Evolutionary conservation across 2,329 filamentous ascomycete species (phyloP).

Genomic region (Mariannaea elegans): DNA sequence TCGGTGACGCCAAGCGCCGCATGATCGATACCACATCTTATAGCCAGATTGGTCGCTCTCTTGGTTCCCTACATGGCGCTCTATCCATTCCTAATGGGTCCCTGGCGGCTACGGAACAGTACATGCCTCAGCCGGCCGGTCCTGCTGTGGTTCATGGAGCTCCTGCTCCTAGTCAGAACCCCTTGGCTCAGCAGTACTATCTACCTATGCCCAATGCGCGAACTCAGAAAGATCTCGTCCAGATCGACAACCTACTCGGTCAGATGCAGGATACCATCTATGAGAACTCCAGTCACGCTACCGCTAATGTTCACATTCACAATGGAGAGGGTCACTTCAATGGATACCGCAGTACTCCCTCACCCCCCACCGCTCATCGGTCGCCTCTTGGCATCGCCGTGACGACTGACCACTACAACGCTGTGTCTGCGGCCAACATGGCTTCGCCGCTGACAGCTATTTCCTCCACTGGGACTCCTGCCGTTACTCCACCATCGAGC

Average conservation of each 20-base stretch:
- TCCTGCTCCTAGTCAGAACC: slow-evolving; percentile 66
- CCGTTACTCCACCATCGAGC: slow-evolving; percentile 79
- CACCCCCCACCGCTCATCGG: slow-evolving; percentile 55
- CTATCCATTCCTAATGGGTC: slow-evolving; percentile 67
- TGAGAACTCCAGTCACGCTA: slow-evolving; percentile 86
- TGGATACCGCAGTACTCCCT: slow-evolving; percentile 66
- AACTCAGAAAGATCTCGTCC: slow-evolving; percentile 92
- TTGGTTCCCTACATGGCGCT: slow-evolving; percentile 82
- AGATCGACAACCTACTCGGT: slow-evolving; percentile 94
- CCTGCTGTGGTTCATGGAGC: slow-evolving; percentile 63
- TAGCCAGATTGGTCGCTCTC: slow-evolving; percentile 86
- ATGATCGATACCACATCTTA: slow-evolving; percentile 92
- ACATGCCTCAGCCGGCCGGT: slow-evolving; percentile 57
- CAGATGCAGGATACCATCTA: slow-evolving; percentile 97
- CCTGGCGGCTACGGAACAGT: slow-evolving; percentile 59
- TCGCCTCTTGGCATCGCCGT: slow-evolving; percentile 46
- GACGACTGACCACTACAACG: slow-evolving; percentile 48
- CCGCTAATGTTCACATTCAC: slow-evolving; percentile 80
- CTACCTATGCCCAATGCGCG: slow-evolving; percentile 87
- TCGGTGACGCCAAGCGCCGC: slow-evolving; percentile 90
- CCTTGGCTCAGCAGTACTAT: slow-evolving; percentile 77
- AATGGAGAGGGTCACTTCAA: slow-evolving; percentile 72
- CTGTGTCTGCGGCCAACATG: slow-evolving; percentile 63
- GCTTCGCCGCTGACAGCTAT: slow-evolving; percentile 68
- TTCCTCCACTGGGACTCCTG: slow-evolving; percentile 75